Percentiles rank a stretch among this genome's conserved stretches.
Conservation (phyloP, 2,329 filamentous ascomycete genomes). For the Fusarium brevicatenulatum region DNA sequence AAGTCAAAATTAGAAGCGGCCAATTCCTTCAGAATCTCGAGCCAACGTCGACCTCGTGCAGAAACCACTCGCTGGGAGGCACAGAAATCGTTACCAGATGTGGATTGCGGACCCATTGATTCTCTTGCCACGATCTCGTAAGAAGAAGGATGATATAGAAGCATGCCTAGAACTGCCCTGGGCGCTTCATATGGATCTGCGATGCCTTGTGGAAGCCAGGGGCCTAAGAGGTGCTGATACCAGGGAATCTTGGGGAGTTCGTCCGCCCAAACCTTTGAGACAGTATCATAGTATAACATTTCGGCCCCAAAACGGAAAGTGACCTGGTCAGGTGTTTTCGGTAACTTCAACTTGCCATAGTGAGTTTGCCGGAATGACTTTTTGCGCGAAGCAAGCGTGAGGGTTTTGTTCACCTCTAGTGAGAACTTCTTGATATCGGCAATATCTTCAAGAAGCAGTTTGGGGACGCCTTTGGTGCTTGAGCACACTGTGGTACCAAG, state of each 20-base stretch:
- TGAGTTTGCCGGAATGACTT: conserved; percentile 46
- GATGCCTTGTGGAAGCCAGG: conserved; percentile 39
- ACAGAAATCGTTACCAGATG: conserved; percentile 63
- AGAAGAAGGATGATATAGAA: conserved; percentile 58
- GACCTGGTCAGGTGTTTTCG: conserved; percentile 21
- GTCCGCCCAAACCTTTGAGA: conserved; percentile 20
- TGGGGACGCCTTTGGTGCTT: background rate
- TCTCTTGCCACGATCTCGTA: conserved; percentile 64
- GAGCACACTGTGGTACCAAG: background rate
- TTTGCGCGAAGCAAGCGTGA: conserved; percentile 39
- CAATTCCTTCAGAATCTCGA: conserved; percentile 60
- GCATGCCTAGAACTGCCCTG: rapidly evolving
- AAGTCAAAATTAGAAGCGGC: conserved; percentile 68
- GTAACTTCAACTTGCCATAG: conserved; percentile 29
- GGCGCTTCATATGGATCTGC: conserved; percentile 18
- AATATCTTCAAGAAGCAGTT: background rate
- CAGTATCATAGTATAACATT: conserved; percentile 33
- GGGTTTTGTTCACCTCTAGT: rapidly evolving
- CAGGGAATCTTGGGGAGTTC: conserved; percentile 4
- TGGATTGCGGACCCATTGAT: conserved; percentile 55
- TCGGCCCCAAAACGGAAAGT: conserved; percentile 25
- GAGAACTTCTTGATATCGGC: background rate
- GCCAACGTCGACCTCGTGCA: conserved; percentile 61
- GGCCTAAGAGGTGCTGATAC: conserved; percentile 32
- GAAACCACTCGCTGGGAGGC: conserved; percentile 60